phyloP scores from a whole-genome alignment of 192 early-diverging fungal genomes.

The Mortierella hygrophila region DNA sequence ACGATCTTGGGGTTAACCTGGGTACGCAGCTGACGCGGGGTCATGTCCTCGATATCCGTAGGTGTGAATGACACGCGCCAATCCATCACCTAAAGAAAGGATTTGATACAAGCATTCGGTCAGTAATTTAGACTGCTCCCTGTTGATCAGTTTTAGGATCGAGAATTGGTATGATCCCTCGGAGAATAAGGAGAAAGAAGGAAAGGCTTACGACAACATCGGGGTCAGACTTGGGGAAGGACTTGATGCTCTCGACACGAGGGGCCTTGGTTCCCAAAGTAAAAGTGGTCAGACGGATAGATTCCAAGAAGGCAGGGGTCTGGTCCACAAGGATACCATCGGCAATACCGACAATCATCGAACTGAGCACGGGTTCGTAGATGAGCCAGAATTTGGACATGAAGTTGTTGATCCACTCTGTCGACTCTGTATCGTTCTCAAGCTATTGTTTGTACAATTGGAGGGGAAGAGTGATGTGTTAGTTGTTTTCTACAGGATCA shows the following conservation, averaged over 20 bases:
- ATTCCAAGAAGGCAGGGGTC: conserved; percentile 84
- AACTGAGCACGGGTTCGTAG: conserved; percentile 86
- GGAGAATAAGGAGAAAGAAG: not conserved
- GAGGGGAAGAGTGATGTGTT: not conserved
- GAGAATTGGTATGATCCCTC: not conserved
- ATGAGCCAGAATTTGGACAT: conserved; percentile 89
- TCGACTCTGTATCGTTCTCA: conserved; percentile 66
- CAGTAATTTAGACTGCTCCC: not conserved
- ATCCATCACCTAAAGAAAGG: conserved; percentile 78
- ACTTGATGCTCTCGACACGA: conserved; percentile 74
- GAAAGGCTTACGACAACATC: conserved; percentile 69
- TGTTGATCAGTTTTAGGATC: not conserved
- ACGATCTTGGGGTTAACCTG: conserved; percentile 89
- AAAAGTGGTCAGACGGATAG: conserved; percentile 76
- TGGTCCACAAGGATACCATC: conserved; percentile 78
- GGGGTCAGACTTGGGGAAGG: conserved; percentile 76
- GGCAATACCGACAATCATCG: conserved; percentile 74
- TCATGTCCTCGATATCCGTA: conserved; percentile 80
- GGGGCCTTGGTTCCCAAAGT: conserved; percentile 84
- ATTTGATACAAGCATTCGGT: not conserved
- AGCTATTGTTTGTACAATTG: conserved; percentile 14
- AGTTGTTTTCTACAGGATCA: not conserved
- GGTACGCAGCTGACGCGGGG: conserved; percentile 68
- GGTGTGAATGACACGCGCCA: conserved; percentile 88
- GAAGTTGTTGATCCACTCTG: conserved; percentile 92